Evolutionary conservation across 768 basidiomycete genomes (phyloP).

Genomic region (Suillus subluteus): DNA sequence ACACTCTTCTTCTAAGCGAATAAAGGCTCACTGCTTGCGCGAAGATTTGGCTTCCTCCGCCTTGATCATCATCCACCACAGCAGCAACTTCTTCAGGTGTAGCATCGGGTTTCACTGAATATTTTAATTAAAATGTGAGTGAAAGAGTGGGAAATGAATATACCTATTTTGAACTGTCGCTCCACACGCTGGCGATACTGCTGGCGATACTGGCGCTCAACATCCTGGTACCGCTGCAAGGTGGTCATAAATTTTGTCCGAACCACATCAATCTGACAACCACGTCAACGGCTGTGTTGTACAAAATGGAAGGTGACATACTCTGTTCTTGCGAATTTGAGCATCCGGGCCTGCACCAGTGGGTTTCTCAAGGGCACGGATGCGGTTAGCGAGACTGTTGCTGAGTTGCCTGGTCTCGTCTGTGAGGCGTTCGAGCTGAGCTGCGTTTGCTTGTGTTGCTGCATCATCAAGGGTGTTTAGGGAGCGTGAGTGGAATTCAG

Average conservation of each 20-base stretch:
- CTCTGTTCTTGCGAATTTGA: slow-evolving; percentile 46
- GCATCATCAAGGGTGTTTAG: slow-evolving; percentile 52
- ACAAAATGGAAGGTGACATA: slow-evolving; percentile 8
- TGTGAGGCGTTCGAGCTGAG: slow-evolving; percentile 60
- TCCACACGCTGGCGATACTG: slow-evolving; percentile 70
- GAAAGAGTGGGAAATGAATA: slow-evolving; percentile 15
- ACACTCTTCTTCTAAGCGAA: not conserved
- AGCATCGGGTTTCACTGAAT: slow-evolving; percentile 82
- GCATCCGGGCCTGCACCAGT: slow-evolving; percentile 44
- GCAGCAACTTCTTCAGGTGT: slow-evolving; percentile 76
- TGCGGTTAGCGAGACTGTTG: slow-evolving; percentile 58
- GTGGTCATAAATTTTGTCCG: slow-evolving; percentile 75
- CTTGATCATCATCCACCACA: slow-evolving; percentile 65
- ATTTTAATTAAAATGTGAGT: not conserved
- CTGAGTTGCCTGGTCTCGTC: slow-evolving; percentile 62
- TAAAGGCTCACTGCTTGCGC: slow-evolving; percentile 59
- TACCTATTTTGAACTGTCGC: slow-evolving; percentile 80
- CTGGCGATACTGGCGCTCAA: slow-evolving; percentile 71
- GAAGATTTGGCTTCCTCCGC: slow-evolving; percentile 71
- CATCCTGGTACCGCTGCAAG: slow-evolving; percentile 75
- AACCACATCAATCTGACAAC: slow-evolving; percentile 55
- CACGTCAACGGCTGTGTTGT: not conserved
- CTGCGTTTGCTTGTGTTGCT: slow-evolving; percentile 41
- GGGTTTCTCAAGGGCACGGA: slow-evolving; percentile 56
- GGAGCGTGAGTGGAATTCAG: slow-evolving; percentile 53